Base-by-base conservation (phyloP, 768 basidiomycete species). In the Asterophora parasitica region DNA sequence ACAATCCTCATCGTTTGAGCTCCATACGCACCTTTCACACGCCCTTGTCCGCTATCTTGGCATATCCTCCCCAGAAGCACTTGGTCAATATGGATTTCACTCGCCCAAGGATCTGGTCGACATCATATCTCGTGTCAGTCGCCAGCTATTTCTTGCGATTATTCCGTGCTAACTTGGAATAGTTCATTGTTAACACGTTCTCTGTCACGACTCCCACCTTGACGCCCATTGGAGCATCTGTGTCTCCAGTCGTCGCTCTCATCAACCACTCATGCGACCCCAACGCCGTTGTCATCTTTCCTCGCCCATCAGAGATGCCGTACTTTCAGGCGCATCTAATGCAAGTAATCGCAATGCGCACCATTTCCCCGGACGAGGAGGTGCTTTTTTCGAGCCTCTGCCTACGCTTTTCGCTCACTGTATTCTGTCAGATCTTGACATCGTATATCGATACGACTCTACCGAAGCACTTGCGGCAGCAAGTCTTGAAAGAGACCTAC, bases 161-260 rank as follows among this genome's bases (percentile, higher is more conserved):
- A 32, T 28, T 44, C 17, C 31, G 7, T 30, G 16, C 38, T 30
- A 42, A 32, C 31, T 58, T 56, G 12, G 42, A 20, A 16, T 53
- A 98, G 93, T 93, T 97, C 61, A 79, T 82, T 8, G 88, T 90
- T 6, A 99, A 99, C 62, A 85, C 95, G 0, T 88, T 97, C 60
- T 86, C 93, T 0, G 68, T 96, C 8, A 85, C 92, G 1, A 78
- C 85, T 0, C 82, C 88, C 0, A 76, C 87, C 4, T 70, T 98
- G 12, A 77, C 80, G 2, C 86, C 93, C 0, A 72, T 97, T 30
- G 95, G 95, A 5, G 83, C 84, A 2, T 81, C 85, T n/a, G 76
- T 94, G 11, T 88, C 89, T 0, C 93, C 94, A 0, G 58, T 78
- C 0, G 68, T 85, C 4, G 93, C 93, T 0, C 70, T 96, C 9